Evolutionary conservation across 1,139 yeast species (phyloP), one percentile per base, ranked within the genome.

Genomic region (Suhomyces bolitotheri): DNA sequence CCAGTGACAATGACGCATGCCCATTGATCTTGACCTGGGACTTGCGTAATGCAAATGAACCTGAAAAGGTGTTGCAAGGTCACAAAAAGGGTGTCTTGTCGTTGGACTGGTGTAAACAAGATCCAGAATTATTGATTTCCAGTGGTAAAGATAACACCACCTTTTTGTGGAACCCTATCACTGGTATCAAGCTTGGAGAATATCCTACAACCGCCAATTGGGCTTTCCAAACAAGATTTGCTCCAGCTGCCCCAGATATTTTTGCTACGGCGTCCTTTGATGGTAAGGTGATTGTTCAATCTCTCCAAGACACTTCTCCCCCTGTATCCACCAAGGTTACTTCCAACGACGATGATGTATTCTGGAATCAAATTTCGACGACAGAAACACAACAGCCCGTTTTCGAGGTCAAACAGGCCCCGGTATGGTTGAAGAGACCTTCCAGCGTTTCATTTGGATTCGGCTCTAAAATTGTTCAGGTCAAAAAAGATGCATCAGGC

Each of bases 261-360:
- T 85, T 94, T 67, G 98, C 97, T 6, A 78, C 90, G 39, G 94
- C 97, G 16, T 86, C 97, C 10, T 87, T 86, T 50, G 97, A 90
- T 59, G 95, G 95, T 39, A 88, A 86, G 58, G 74, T 94, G 40
- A 65, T 78, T 33, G 71, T 92, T 27, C 97, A 90, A 62, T 77
- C 96, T 23, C 68, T 94, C 44, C 99, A 94, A 63, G 96, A 89
- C 55, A 81, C 82, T 16, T 39, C 60, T 17, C 71, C 79, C 16
- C 79, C 81, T 8, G 71, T 67, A 7, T 56, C 71, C 5, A 56
- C 69, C 16, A 65, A 71, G 46, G 73, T 70, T 16, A 58, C 66
- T 17, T 58, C 75, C 21, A 73, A 78, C 39, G 82, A 81, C 40
- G 97, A 90, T 50, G 56, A 56, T 33, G 70, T 62, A 27, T 92